Conservation (phyloP, 495 filamentous ascomycete genomes). For the Penicillium cataractarum region DNA sequence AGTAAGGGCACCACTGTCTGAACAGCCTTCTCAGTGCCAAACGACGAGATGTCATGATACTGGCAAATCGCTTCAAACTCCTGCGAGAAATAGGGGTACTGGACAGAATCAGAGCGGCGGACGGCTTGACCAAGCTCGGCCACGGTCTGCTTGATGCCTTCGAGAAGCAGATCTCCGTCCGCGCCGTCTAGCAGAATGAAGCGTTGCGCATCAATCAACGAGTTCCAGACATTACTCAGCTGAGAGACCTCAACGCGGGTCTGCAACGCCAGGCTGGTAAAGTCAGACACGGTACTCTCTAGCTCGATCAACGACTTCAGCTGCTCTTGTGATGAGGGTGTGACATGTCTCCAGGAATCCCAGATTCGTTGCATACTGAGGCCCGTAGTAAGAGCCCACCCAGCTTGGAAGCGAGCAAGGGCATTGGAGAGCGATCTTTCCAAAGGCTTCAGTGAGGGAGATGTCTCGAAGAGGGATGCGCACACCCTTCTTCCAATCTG, state of each 20-base stretch:
- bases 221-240: conserved; percentile 44
- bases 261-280: conserved; percentile 61
- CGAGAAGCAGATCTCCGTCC: conserved; percentile 41
- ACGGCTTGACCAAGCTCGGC: conserved; percentile 52
- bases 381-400: conserved; percentile 68
- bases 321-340: conserved; percentile 55
- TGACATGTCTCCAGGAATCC: conserved; percentile 68
- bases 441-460: conserved; percentile 33
- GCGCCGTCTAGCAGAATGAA: conserved; percentile 45
- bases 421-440: conserved; percentile 41
- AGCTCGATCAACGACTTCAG: conserved; percentile 58
- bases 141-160: conserved; percentile 61
- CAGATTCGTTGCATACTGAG: conserved; percentile 86
- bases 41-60: conserved; percentile 51
- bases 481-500: conserved; percentile 46
- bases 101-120: conserved; percentile 41
- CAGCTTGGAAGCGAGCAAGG: conserved; percentile 50
- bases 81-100: conserved; percentile 53
- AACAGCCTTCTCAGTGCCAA: conserved; percentile 23
- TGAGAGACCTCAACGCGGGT: conserved; percentile 46
- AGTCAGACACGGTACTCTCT: conserved; percentile 70
- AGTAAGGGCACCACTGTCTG: conserved; percentile 43
- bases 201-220: conserved; percentile 46
- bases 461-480: conserved; percentile 31
- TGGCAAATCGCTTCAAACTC: conserved; percentile 72